These are phyloP conservation scores for Shiraia bambusicola DNA, from an alignment of 2,329 filamentous ascomycete species.

Conservation along the genomic window DNA sequence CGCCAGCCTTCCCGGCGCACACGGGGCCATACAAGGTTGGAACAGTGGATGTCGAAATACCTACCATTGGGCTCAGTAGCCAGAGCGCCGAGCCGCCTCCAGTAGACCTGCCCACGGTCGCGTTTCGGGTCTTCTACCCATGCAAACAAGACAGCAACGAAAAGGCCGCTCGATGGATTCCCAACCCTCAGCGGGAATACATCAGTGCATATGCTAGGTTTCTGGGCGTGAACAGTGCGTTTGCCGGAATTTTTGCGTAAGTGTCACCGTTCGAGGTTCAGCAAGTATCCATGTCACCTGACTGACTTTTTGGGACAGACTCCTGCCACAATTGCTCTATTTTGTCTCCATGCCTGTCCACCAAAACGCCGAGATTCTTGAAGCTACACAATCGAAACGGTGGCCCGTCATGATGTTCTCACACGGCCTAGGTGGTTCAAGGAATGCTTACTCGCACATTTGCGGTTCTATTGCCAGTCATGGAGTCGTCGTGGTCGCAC, in stretches of 20 bases:
- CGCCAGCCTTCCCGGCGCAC: constrained; percentile 73
- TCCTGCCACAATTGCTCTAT: constrained; percentile 69
- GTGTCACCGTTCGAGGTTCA: constrained; percentile 4
- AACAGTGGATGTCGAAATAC: constrained; percentile 78
- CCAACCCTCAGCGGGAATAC: constrained; percentile 72
- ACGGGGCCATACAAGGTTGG: constrained; percentile 78
- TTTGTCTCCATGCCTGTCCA: constrained; percentile 72
- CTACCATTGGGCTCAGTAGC: constrained; percentile 55
- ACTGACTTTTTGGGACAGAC: constrained; percentile 47
- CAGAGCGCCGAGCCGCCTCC: constrained; percentile 56
- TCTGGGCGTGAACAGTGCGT: constrained; percentile 62
- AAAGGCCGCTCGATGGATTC: constrained; percentile 73
- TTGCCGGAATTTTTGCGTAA: constrained; percentile 45
- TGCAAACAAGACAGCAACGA: constrained; percentile 42
- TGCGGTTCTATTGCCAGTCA: constrained; percentile 77
- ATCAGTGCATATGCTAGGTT: constrained; percentile 76
- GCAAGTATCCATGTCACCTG: neutral
- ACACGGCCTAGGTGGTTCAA: constrained; percentile 77
- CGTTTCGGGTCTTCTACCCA: constrained; percentile 83
- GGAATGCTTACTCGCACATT: constrained; percentile 84
- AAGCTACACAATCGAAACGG: constrained; percentile 51
- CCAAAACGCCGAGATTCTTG: constrained; percentile 67
- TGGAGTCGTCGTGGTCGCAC: constrained; percentile 76
- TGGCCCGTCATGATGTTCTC: constrained; percentile 87
- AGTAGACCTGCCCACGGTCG: constrained; percentile 65